A percentile compares a stretch with the other conserved stretches of the same genome.
Evolutionary conservation across 2,329 filamentous ascomycete species (phyloP).

Genomic region (Scortechinia acanthostroma): DNA sequence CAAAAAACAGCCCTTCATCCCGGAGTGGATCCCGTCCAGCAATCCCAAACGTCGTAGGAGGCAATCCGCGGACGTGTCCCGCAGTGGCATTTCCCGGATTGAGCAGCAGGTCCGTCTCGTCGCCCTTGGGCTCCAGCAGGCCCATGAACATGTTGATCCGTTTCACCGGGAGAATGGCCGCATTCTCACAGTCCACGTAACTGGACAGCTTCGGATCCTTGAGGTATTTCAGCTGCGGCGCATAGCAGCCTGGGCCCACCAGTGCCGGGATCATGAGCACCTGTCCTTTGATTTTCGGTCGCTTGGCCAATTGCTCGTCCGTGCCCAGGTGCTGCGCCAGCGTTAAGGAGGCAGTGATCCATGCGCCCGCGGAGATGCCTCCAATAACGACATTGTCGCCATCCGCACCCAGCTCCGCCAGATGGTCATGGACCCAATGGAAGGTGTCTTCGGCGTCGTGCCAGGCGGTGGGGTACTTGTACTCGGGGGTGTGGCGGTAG

Average conservation of each 20-base stretch:
- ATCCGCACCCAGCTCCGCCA: neutral
- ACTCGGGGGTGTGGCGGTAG: neutral
- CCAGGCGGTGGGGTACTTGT: neutral
- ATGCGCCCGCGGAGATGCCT: slow-evolving; percentile 9
- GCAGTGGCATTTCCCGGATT: slow-evolving; percentile 19
- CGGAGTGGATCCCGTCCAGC: slow-evolving; percentile 38
- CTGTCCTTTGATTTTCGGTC: slow-evolving; percentile 6
- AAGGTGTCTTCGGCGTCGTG: neutral
- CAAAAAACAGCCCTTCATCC: slow-evolving; percentile 44
- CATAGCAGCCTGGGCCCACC: neutral
- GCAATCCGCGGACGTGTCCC: slow-evolving; percentile 19
- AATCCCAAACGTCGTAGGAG: slow-evolving; percentile 38
- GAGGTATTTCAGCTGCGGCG: neutral
- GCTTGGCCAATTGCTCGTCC: no score
- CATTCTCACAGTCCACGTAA: neutral
- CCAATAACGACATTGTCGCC: slow-evolving; percentile 9
- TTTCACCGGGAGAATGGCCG: neutral
- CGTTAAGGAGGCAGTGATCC: slow-evolving; percentile 7
- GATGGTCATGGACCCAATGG: no score
- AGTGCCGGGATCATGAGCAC: slow-evolving; percentile 6
- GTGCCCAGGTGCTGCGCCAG: slow-evolving; percentile 1
- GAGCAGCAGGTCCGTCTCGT: slow-evolving; percentile 15
- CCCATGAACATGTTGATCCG: slow-evolving; percentile 23
- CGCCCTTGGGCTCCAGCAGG: slow-evolving; percentile 20
- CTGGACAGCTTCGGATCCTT: neutral